A percentile compares a stretch with the other conserved stretches of the same genome.
Evolutionary conservation across 2,329 filamentous ascomycete genomes (phyloP).

Genomic region (Lachnellula arida): DNA sequence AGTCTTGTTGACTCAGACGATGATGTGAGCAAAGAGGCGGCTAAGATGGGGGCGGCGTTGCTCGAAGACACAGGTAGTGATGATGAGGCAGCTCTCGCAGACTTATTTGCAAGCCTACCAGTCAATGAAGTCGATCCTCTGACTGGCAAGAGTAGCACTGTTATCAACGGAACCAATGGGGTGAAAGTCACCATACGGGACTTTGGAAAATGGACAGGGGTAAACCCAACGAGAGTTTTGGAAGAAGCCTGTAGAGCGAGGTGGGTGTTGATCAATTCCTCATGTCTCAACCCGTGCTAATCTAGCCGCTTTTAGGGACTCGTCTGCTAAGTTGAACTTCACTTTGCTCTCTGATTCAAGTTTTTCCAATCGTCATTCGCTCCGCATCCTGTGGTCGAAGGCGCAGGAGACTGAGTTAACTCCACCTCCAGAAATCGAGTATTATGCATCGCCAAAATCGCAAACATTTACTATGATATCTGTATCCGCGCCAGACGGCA

Average conservation of each 20-base stretch:
- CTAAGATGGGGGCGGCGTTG: conserved; percentile 54
- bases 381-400: conserved; percentile 77
- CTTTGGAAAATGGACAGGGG: conserved; percentile 77
- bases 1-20: conserved; percentile 39
- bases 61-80: conserved; percentile 48
- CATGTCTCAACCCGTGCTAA: neutral
- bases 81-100: conserved; percentile 49
- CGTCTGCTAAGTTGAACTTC: conserved; percentile 62
- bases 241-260: conserved; percentile 85
- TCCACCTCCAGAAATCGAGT: conserved; percentile 28
- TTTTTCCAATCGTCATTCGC: conserved; percentile 70
- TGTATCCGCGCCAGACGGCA: conserved; percentile 66
- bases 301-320: conserved; percentile 50
- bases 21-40: conserved; percentile 50
- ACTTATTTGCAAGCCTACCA: conserved; percentile 57
- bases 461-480: conserved; percentile 69
- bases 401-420: conserved; percentile 49
- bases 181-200: conserved; percentile 63
- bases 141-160: conserved; percentile 54
- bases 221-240: conserved; percentile 69
- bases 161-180: conserved; percentile 49
- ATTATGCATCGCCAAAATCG: conserved; percentile 38
- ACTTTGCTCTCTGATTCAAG: conserved; percentile 65
- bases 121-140: conserved; percentile 53
- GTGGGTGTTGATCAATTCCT: conserved; percentile 37